phyloP scores from a whole-genome alignment of 306 rosid genomes.

The Comarum palustre region DNA sequence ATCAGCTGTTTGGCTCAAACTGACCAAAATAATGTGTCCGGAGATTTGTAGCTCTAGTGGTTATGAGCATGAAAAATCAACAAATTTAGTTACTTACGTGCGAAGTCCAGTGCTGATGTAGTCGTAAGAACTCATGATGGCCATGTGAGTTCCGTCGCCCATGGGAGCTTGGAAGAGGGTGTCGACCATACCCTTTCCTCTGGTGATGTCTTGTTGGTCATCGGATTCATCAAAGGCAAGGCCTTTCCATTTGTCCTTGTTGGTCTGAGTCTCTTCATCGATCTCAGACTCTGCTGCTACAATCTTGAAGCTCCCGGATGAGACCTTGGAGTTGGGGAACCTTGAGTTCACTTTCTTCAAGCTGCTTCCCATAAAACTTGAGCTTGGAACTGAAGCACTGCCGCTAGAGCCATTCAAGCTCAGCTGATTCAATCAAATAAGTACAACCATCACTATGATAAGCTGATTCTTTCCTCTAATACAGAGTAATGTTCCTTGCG shows the following conservation, averaged over 20 bases:
- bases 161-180: conserved; percentile 76
- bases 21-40: not conserved
- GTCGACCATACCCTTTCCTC: conserved; percentile 95
- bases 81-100: conserved; percentile 35
- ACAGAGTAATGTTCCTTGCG: not conserved
- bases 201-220: conserved; percentile 94
- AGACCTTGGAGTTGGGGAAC: conserved; percentile 36
- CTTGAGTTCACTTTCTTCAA: conserved; percentile 73
- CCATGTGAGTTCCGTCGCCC: conserved; percentile 59
- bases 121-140: conserved; percentile 83
- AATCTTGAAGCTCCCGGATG: conserved; percentile 51
- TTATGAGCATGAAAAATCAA: not conserved
- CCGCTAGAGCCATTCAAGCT: conserved; percentile 60
- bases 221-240: conserved; percentile 72
- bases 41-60: not conserved
- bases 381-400: conserved; percentile 53
- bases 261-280: conserved; percentile 50
- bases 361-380: conserved; percentile 68
- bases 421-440: conserved; percentile 40
- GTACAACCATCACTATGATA: not conserved
- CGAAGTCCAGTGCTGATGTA: conserved; percentile 76
- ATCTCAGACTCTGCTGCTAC: conserved; percentile 35
- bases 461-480: not conserved
- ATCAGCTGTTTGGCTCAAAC: not conserved
- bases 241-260: conserved; percentile 62